phyloP scores from a whole-genome alignment of 2,329 filamentous ascomycete genomes.

The Pleoardoris graminearum region DNA sequence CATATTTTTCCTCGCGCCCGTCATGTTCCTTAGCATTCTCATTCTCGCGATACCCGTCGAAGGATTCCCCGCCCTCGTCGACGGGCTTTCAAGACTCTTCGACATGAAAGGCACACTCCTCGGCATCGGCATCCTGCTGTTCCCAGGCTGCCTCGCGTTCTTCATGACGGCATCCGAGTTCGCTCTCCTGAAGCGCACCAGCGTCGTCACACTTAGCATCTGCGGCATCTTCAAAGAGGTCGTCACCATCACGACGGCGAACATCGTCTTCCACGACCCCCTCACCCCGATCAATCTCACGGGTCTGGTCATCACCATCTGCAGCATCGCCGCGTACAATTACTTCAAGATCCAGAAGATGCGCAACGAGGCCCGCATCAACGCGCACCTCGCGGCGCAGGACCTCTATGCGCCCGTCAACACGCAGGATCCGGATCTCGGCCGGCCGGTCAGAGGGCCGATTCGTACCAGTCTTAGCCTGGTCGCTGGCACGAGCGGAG shows the following conservation, averaged over 20 bases:
- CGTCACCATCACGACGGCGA: constrained; percentile 87
- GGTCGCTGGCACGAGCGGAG: constrained; percentile 28
- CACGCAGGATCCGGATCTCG: constrained; percentile 35
- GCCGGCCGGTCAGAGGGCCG: constrained; percentile 29
- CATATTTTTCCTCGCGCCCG: constrained; percentile 94
- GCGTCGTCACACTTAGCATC: constrained; percentile 92
- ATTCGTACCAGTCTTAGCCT: constrained; percentile 46
- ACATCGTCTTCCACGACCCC: constrained; percentile 83
- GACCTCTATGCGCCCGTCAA: constrained; percentile 45
- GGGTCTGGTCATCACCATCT: constrained; percentile 84
- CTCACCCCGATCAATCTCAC: constrained; percentile 86
- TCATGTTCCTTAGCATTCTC: constrained; percentile 89
- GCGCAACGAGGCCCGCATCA: constrained; percentile 70
- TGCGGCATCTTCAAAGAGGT: constrained; percentile 99
- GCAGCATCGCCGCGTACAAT: constrained; percentile 87
- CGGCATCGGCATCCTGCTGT: constrained; percentile 75
- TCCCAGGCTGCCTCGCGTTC: constrained; percentile 89
- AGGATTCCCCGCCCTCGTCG: constrained; percentile 69
- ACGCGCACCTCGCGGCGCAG: constrained; percentile 48
- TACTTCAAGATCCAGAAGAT: constrained; percentile 92
- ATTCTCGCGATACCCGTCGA: constrained; percentile 84
- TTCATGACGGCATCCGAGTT: constrained; percentile 97
- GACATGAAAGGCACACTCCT: constrained; percentile 68
- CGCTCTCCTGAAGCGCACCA: constrained; percentile 89
- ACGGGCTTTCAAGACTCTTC: constrained; percentile 66